Evolutionary conservation across 345 rosid species (phyloP).

Genomic region (Limnanthes douglasii): DNA sequence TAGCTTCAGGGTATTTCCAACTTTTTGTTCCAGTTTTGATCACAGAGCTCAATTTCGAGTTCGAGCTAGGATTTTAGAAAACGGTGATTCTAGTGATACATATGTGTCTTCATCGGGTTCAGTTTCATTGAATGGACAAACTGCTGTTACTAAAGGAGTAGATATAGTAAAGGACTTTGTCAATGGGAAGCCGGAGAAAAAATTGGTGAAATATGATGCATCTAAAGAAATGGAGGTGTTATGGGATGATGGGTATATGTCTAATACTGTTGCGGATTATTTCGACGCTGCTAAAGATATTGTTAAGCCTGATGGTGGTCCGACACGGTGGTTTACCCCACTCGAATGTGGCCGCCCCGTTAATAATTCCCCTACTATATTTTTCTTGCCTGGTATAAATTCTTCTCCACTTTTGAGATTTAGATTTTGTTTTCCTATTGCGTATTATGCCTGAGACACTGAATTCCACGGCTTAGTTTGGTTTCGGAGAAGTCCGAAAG

Average conservation of each 20-base stretch:
- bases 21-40: slow-evolving; percentile 9
- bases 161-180: slow-evolving; percentile 7
- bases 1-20: slow-evolving; percentile 13
- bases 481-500: too few relatives aligned
- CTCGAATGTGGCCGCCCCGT: slow-evolving; percentile 59
- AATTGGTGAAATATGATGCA: slow-evolving; percentile 14
- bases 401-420: neutral
- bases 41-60: slow-evolving; percentile 19
- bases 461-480: neutral
- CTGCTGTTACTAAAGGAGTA: too few relatives aligned
- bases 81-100: slow-evolving; percentile 23
- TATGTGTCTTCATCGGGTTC: slow-evolving; percentile 16
- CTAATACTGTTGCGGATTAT: slow-evolving; percentile 47
- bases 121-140: slow-evolving; percentile 12
- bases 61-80: slow-evolving; percentile 37
- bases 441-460: neutral
- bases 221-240: slow-evolving; percentile 28
- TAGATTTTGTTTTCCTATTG: slow-evolving; percentile 1
- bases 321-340: slow-evolving; percentile 88
- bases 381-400: slow-evolving; percentile 67
- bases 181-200: slow-evolving; percentile 21
- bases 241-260: slow-evolving; percentile 90
- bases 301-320: slow-evolving; percentile 58
- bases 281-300: slow-evolving; percentile 37
- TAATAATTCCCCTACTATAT: slow-evolving; percentile 48